phyloP scores from a whole-genome alignment of 306 rosid species.

The Rubus idaeus region DNA sequence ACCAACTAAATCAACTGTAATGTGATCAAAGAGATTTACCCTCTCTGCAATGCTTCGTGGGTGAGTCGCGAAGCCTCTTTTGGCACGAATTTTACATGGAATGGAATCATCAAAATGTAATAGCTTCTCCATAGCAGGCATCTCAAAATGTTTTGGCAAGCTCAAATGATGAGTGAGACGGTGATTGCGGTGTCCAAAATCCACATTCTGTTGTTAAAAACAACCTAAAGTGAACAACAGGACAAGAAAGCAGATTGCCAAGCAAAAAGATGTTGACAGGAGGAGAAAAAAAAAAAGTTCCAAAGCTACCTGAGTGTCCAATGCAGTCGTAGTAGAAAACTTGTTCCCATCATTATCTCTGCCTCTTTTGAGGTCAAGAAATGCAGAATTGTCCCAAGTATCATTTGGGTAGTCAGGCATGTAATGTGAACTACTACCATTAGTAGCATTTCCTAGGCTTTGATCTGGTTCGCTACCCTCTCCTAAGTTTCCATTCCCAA shows the following conservation, averaged over 20 bases:
- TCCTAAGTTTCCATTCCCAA: constrained; percentile 40
- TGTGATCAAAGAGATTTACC: constrained; percentile 39
- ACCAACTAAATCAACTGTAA: neutral
- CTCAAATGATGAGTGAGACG: constrained; percentile 73
- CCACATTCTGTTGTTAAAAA: constrained; percentile 35
- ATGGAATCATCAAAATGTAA: constrained; percentile 60
- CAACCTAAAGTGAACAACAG: constrained; percentile 4
- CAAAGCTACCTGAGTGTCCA: constrained; percentile 56
- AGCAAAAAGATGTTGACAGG: neutral
- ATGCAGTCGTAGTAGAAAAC: constrained; percentile 49
- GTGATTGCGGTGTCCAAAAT: constrained; percentile 34
- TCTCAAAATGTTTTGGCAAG: constrained; percentile 55
- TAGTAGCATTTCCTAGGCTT: constrained; percentile 33
- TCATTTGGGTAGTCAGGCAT: constrained; percentile 43
- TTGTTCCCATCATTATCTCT: constrained; percentile 49
- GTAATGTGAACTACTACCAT: constrained; percentile 26
- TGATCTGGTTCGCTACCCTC: constrained; percentile 31
- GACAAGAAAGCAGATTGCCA: constrained; percentile 6
- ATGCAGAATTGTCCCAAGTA: constrained; percentile 55
- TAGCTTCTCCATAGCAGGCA: constrained; percentile 47
- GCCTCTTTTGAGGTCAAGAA: constrained; percentile 47
- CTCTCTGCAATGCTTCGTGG: constrained; percentile 97
- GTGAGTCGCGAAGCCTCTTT: constrained; percentile 93
- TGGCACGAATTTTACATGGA: constrained; percentile 81
- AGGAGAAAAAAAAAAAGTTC: neutral